These are phyloP conservation scores for Tetrahymena borealis DNA, from an alignment of 73 alveolate species.

Conservation along the genomic window DNA sequence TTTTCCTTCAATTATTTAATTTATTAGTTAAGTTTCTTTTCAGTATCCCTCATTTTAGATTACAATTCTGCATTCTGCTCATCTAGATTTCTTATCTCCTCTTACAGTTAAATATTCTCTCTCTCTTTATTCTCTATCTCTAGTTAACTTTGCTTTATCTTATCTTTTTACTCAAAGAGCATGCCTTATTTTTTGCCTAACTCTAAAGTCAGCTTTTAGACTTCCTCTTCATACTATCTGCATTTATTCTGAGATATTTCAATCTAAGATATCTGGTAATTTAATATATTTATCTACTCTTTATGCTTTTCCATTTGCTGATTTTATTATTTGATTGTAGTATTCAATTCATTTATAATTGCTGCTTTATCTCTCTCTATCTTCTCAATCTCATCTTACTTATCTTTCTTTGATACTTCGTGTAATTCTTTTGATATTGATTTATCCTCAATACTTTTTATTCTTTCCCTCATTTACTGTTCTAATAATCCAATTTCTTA, in stretches of 20 bases:
- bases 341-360: not conserved
- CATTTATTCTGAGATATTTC: not conserved
- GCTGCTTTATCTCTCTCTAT: not conserved
- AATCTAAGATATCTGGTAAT: not conserved
- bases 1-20: not conserved
- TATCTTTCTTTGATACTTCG: not conserved
- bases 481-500: not conserved
- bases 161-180: not conserved
- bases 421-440: not conserved
- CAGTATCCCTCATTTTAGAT: not conserved
- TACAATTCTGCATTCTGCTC: not conserved
- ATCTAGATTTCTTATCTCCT: not conserved
- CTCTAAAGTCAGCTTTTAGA: not conserved
- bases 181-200: not conserved
- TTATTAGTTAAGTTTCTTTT: not conserved
- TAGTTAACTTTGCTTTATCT: not conserved
- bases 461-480: not conserved
- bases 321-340: not conserved
- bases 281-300: not conserved
- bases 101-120: not conserved
- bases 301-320: not conserved
- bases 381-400: not conserved
- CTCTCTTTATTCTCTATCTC: not conserved
- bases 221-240: not conserved
- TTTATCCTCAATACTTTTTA: not conserved